Evolutionary conservation across 2,329 filamentous ascomycete species (phyloP).

Genomic region (Aureobasidium leucospermi): DNA sequence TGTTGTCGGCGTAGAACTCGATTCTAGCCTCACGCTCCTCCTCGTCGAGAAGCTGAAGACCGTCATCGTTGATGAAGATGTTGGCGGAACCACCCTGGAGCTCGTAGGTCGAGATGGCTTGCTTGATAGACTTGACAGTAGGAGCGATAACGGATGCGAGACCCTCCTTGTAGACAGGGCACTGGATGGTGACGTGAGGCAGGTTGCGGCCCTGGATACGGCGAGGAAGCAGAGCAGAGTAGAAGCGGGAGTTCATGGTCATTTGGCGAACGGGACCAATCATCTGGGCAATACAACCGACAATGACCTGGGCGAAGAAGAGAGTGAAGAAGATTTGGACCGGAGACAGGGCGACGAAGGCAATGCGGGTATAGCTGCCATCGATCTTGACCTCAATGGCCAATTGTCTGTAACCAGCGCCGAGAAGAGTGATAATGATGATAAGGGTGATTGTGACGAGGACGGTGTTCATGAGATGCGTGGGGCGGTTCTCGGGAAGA

Average conservation of each 20-base stretch:
- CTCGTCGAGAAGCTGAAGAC: constrained; percentile 57
- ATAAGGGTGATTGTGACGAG: constrained; percentile 60
- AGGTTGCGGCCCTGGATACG: constrained; percentile 51
- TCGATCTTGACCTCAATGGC: constrained; percentile 63
- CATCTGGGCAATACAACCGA: constrained; percentile 67
- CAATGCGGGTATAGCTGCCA: constrained; percentile 53
- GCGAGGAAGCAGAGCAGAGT: constrained; percentile 63
- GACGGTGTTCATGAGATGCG: constrained; percentile 63
- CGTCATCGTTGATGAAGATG: constrained; percentile 68
- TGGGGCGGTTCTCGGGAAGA: constrained; percentile 56
- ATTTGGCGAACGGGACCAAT: constrained; percentile 70
- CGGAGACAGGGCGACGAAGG: constrained; percentile 58
- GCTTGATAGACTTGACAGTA: constrained; percentile 70
- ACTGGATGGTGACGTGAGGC: constrained; percentile 69
- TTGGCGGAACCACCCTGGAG: constrained; percentile 71
- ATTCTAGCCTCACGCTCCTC: constrained; percentile 38
- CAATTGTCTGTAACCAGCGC: constrained; percentile 62
- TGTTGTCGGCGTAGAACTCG: constrained; percentile 44
- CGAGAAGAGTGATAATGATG: constrained; percentile 58
- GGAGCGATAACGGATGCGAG: constrained; percentile 66
- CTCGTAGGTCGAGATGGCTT: constrained; percentile 70
- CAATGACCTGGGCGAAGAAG: constrained; percentile 72
- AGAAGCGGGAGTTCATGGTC: constrained; percentile 71
- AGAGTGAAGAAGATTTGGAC: constrained; percentile 74
- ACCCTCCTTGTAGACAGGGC: constrained; percentile 83